Percentiles rank a stretch among this genome's conserved stretches.
Evolutionary conservation across 345 rosid species (phyloP).

Genomic region (Brassica cretica): DNA sequence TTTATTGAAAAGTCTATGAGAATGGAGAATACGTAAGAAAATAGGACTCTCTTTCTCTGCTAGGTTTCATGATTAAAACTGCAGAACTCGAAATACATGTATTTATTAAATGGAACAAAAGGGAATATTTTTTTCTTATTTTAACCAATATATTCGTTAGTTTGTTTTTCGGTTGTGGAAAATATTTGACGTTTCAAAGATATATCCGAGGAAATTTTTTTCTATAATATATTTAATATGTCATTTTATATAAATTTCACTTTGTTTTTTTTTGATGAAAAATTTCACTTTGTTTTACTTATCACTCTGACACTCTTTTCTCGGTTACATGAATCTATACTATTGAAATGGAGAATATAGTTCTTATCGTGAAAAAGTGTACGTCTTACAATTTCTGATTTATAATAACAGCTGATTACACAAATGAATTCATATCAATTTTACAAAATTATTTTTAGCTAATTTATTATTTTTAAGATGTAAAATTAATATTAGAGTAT

Average conservation of each 20-base stretch:
- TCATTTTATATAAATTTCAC: neutral
- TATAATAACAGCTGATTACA: neutral
- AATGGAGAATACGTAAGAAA: neutral
- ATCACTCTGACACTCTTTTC: slow-evolving; percentile 17
- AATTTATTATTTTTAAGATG: neutral
- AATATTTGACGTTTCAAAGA: neutral
- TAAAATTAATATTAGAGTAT: neutral
- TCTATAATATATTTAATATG: neutral
- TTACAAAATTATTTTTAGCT: neutral
- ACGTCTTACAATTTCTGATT: neutral
- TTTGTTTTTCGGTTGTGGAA: neutral
- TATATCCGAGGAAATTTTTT: neutral
- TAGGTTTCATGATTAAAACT: neutral
- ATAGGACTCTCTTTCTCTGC: neutral
- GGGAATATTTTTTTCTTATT: neutral
- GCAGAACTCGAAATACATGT: neutral
- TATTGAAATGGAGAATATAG: neutral
- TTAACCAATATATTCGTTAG: neutral
- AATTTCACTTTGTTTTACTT: neutral
- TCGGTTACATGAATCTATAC: neutral
- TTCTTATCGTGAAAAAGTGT: neutral
- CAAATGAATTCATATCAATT: neutral
- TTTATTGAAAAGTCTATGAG: neutral
- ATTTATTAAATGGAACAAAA: neutral
- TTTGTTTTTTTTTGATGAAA: too few species aligned